phyloP scores from a whole-genome alignment of 2,329 filamentous ascomycete genomes.

The Penicillium palitans region DNA sequence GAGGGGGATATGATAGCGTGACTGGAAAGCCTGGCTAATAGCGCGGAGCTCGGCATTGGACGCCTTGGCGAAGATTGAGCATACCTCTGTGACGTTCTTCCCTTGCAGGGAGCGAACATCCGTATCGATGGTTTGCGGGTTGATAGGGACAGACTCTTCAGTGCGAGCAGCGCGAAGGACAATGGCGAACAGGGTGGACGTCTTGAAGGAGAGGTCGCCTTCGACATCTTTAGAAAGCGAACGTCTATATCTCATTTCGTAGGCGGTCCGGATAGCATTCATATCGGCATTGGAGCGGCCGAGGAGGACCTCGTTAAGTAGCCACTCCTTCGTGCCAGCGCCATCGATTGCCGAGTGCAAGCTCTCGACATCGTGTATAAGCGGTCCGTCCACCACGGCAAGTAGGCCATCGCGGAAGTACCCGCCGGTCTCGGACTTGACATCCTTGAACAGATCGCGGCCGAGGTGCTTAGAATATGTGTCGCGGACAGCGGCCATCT shows the following conservation, averaged over 20 bases:
- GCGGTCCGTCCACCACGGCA: constrained; percentile 73
- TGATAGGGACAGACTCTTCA: constrained; percentile 74
- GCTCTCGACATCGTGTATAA: constrained; percentile 71
- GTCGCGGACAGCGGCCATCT: constrained; percentile 67
- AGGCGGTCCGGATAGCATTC: constrained; percentile 77
- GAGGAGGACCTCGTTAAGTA: constrained; percentile 84
- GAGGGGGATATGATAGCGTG: constrained; percentile 69
- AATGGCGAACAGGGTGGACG: constrained; percentile 79
- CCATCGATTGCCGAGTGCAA: constrained; percentile 73
- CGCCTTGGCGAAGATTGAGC: constrained; percentile 71
- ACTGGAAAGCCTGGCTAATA: constrained; percentile 72
- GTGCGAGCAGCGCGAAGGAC: constrained; percentile 71
- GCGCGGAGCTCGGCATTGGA: constrained; percentile 83
- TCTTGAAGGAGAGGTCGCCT: constrained; percentile 81
- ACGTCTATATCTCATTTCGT: constrained; percentile 65
- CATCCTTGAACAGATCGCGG: constrained; percentile 71
- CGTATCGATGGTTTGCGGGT: constrained; percentile 69
- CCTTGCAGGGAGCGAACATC: constrained; percentile 76
- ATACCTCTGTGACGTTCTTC: constrained; percentile 57
- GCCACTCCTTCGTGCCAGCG: constrained; percentile 78
- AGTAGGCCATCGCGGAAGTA: constrained; percentile 75
- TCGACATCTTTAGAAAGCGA: constrained; percentile 71
- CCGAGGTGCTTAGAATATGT: constrained; percentile 66
- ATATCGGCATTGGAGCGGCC: constrained; percentile 84
- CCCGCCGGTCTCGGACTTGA: constrained; percentile 73